Percentiles rank a stretch among this genome's conserved stretches.
Conservation (phyloP, 176 grass and related monocot genomes). For the Aegilops umbellulata region DNA sequence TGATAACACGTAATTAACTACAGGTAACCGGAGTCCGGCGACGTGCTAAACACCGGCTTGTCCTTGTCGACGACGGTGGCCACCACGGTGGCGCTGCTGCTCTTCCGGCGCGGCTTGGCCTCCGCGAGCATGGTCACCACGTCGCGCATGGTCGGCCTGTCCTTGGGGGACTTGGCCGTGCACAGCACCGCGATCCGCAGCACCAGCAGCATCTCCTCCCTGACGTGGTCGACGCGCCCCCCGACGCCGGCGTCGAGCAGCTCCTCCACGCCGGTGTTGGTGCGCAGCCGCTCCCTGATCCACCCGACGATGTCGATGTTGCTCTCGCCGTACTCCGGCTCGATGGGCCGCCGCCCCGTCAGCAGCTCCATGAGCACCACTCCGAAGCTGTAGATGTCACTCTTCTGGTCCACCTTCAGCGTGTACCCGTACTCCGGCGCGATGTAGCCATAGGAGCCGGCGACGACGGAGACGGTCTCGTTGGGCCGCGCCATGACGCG, state of each 20-base stretch:
- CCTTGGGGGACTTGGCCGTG: slow-evolving; percentile 85
- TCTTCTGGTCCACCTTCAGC: slow-evolving; percentile 92
- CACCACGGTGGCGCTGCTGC: slow-evolving; percentile 57
- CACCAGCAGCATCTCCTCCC: slow-evolving; percentile 94
- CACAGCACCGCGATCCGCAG: slow-evolving; percentile 83
- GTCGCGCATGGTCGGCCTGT: slow-evolving; percentile 86
- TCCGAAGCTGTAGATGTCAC: slow-evolving; percentile 93
- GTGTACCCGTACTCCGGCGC: slow-evolving; percentile 96
- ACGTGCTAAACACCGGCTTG: slow-evolving; percentile 90
- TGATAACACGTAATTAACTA: slow-evolving; percentile 28
- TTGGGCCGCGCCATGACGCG: slow-evolving; percentile 71
- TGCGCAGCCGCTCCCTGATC: slow-evolving; percentile 70
- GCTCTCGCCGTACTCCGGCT: slow-evolving; percentile 73
- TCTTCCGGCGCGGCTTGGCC: slow-evolving; percentile 92
- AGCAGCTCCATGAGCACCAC: slow-evolving; percentile 95
- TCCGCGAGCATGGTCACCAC: slow-evolving; percentile 90
- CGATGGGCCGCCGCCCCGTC: slow-evolving; percentile 70
- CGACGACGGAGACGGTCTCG: slow-evolving; percentile 81
- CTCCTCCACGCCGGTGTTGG: slow-evolving; percentile 67
- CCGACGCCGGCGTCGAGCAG: slow-evolving; percentile 68
- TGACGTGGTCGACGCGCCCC: slow-evolving; percentile 65
- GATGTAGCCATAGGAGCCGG: slow-evolving; percentile 94
- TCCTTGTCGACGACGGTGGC: slow-evolving; percentile 66
- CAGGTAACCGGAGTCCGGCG: slow-evolving; percentile 61
- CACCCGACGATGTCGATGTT: slow-evolving; percentile 72